Evolutionary conservation across 768 basidiomycete genomes (phyloP).

Genomic region (Trametes elegans): DNA sequence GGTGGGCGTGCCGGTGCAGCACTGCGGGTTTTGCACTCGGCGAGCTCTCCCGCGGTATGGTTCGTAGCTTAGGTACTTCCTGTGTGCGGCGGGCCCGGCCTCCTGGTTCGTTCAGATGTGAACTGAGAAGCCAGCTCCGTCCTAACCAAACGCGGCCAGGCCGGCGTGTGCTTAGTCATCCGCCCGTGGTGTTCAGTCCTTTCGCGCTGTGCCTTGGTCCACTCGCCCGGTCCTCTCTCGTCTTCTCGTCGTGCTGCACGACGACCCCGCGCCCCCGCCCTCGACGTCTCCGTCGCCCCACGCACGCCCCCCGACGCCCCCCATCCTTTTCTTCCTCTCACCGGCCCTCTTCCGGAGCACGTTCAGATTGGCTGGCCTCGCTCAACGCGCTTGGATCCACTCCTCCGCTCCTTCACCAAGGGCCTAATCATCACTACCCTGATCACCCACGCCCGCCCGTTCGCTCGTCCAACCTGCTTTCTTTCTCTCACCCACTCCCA

Average conservation of each 20-base stretch:
- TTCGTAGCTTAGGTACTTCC: too few species aligned
- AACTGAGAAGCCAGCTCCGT: slow-evolving; percentile 3
- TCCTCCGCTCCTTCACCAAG: slow-evolving; percentile 14
- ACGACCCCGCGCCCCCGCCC: slow-evolving; percentile 20
- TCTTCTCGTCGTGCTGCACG: slow-evolving; percentile 26
- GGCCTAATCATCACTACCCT: slow-evolving; percentile 5
- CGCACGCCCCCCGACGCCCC: not conserved
- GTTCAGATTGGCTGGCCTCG: slow-evolving; percentile 14
- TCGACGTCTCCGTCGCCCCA: slow-evolving; percentile 5
- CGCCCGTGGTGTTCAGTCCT: slow-evolving; percentile 9
- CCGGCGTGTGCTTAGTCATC: slow-evolving; percentile 23
- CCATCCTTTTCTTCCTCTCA: not conserved
- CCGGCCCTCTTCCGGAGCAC: slow-evolving; percentile 1
- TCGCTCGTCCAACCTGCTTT: not conserved
- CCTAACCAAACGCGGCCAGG: not conserved
- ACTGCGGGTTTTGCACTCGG: too few species aligned
- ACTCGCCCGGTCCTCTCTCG: slow-evolving; percentile 21
- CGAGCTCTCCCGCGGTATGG: too few species aligned
- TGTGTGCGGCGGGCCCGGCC: too few species aligned
- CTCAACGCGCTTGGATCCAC: slow-evolving; percentile 13
- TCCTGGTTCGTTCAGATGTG: too few species aligned
- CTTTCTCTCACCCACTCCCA: not conserved
- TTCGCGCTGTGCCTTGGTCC: slow-evolving; percentile 19
- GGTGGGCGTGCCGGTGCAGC: too few species aligned
- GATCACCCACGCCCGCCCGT: slow-evolving; percentile 9